Conservation (phyloP, 371 early-diverging fungal species). For the Rhizopus stolonifer region DNA sequence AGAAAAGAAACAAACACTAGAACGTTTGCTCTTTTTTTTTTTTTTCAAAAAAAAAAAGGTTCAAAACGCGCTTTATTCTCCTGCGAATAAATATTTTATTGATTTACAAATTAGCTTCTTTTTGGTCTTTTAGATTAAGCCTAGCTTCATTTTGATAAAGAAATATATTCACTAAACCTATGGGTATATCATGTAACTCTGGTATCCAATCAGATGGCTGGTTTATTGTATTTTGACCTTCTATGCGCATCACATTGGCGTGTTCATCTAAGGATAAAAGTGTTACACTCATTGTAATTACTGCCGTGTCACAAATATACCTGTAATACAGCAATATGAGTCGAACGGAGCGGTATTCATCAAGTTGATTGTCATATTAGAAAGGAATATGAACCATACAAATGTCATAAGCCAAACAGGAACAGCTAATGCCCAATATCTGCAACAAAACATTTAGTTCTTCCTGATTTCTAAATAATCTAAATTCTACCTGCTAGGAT, state of each 20-base stretch:
- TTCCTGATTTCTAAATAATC: not conserved
- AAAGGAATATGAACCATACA: constrained; percentile 69
- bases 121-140: too few relatives aligned
- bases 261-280: constrained; percentile 54
- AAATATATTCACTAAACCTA: constrained; percentile 63
- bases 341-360: constrained; percentile 69
- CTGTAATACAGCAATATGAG: constrained; percentile 67
- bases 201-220: constrained; percentile 65
- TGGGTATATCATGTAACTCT: constrained; percentile 72
- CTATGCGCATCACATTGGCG: constrained; percentile 49
- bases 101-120: too few relatives aligned
- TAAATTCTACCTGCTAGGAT: constrained; percentile 59
- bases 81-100: too few relatives aligned
- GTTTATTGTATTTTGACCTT: constrained; percentile 35
- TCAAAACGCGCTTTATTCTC: too few relatives aligned
- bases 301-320: constrained; percentile 28
- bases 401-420: constrained; percentile 73
- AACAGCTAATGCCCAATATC: constrained; percentile 78
- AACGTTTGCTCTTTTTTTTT: too few relatives aligned
- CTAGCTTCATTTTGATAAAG: constrained; percentile 30
- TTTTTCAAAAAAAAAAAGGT: too few relatives aligned
- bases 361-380: constrained; percentile 66
- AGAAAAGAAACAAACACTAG: too few relatives aligned
- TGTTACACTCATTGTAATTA: not conserved
- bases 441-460: constrained; percentile 10